Base-by-base conservation (phyloP, 495 filamentous ascomycete species). In the Paragyromitra xinjiangensis region DNA sequence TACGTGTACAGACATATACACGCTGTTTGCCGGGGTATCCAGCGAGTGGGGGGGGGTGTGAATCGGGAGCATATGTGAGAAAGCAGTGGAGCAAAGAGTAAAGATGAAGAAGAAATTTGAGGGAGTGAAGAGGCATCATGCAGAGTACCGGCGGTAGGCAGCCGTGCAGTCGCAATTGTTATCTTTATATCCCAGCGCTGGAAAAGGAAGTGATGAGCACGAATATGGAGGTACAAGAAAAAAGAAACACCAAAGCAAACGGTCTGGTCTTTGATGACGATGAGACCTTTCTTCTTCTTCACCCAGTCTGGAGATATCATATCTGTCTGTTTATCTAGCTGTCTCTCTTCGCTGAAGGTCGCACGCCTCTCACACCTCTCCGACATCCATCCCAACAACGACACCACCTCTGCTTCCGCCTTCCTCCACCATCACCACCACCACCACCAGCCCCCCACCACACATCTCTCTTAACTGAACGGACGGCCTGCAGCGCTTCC, bases 221-320 rank as follows among this genome's bases (percentile, higher is more conserved):
- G 9, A 14, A 61, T 58, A 34, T 44, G 53, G 44, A 55, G 3
- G 48, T 51, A 77, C 74, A 56, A 45, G 48, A 55, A 77, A 77
- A 76, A 77, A 77, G 40, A 72, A 77, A 77, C 50, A 73, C 68
- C 74, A 73, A 42, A 39, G 37, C 62, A 73, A 73, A 73, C 70
- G 61, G 69, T 71, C 44, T 48, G 26, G 73, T 72, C 59, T 59
- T 48, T 77, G 61, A 64, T 67, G 70, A 73, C 61, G 70, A 73
- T 73, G 74, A 77, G 74, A 77, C 74, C 40, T 65, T 73, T 61
- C 19, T 73, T 61, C 19, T 73, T 48, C 61, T 73, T 66, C 40
- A 45, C 65, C 51, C 51, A 53, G 63, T 19, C 51, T 24, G 11
- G 22, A 69, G 63, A 74, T 61, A 69, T 19, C 50, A 61, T 64